Base-by-base conservation (phyloP, 768 basidiomycete species). In the Lactarius sp. region DNA sequence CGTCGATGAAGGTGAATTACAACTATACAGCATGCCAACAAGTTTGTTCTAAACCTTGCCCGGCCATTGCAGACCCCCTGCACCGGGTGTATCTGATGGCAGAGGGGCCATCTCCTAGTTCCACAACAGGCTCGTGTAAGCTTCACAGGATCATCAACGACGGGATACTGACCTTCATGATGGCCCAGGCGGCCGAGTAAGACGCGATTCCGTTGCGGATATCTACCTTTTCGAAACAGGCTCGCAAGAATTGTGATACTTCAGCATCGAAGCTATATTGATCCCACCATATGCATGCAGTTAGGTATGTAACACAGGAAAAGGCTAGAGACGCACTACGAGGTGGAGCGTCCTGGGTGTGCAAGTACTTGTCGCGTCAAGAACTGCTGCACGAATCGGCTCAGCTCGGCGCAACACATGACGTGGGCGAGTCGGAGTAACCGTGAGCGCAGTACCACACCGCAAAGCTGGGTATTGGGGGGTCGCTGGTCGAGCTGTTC, bases 51-150 rank as follows among this genome's bases (percentile, higher is more conserved):
- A 46, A 31, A 46, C 20, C 18, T 4, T 39, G 27, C 27, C 3
- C 13, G 62, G 62, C 63, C 58, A 60, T 39, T 55, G 63, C 22
- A 64, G 58, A 50, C 59, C 58, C 52, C 62, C 62, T 34, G 57
- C 62, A 9, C 57, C 57, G 0, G 62, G 62, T 4, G 46, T 64
- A 22, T 64, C 62, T 0, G 62, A 54, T 37, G 62, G 62, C 31
- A 64, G 58, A 46, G 57, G 47, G 31, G 13, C 39, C 58, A 64
- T 55, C 50, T 64, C 63, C 63, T 59, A 54, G 14, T 50, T 33
- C 9, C 13, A 39, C 44, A 20, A 39, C 14, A 50, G 12, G 14
- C 18, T 46, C 20, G 49, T 55, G 52, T 54, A 22, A 64, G 42
- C 13, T 18, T 7, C 2, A 36, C 16, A n/a, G 39, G 12, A 18